phyloP scores from a whole-genome alignment of 1,284 basidiomycete genomes.

The Fomitopsis palustris region DNA sequence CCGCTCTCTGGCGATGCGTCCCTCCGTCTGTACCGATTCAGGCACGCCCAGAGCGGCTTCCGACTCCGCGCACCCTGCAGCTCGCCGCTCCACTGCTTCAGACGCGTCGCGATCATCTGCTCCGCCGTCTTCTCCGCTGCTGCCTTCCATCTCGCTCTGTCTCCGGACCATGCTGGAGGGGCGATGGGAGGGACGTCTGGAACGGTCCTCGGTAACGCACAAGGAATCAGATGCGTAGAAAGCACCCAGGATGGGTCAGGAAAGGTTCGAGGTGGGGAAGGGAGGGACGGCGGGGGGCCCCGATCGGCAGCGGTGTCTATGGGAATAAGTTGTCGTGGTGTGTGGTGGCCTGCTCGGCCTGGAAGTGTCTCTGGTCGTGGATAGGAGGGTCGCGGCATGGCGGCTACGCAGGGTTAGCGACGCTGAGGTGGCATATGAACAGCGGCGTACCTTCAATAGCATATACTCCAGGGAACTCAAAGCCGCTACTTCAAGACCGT shows the following conservation, averaged over 20 bases:
- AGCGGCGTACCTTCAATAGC: too few relatives aligned
- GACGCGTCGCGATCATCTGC: slow-evolving; percentile 19
- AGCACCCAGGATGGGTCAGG: slow-evolving; percentile 34
- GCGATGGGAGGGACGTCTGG: slow-evolving; percentile 41
- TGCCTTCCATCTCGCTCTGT: slow-evolving; percentile 29
- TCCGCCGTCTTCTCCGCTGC: slow-evolving; percentile 18
- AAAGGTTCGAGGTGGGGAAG: slow-evolving; percentile 19
- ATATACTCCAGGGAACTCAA: too few relatives aligned
- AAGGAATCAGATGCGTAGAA: slow-evolving; percentile 73
- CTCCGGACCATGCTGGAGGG: slow-evolving; percentile 22
- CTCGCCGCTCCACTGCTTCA: slow-evolving; percentile 23
- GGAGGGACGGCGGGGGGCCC: slow-evolving; percentile 19
- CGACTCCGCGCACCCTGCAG: slow-evolving; percentile 14
- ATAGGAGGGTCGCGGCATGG: not conserved
- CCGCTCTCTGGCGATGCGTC: slow-evolving; percentile 13
- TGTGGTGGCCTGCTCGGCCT: not conserved
- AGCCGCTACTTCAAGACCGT: too few relatives aligned
- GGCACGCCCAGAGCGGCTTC: slow-evolving; percentile 27
- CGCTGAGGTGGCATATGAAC: too few relatives aligned
- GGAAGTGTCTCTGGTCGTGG: slow-evolving; percentile 4
- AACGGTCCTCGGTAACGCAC: slow-evolving; percentile 59
- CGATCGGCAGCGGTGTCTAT: slow-evolving; percentile 13
- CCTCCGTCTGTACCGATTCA: slow-evolving; percentile 29
- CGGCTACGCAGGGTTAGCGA: too few relatives aligned
- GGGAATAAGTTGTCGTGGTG: slow-evolving; percentile 10